Evolutionary conservation across 2,329 filamentous ascomycete genomes (phyloP).

Genomic region (Dothiorella sarmentorum): DNA sequence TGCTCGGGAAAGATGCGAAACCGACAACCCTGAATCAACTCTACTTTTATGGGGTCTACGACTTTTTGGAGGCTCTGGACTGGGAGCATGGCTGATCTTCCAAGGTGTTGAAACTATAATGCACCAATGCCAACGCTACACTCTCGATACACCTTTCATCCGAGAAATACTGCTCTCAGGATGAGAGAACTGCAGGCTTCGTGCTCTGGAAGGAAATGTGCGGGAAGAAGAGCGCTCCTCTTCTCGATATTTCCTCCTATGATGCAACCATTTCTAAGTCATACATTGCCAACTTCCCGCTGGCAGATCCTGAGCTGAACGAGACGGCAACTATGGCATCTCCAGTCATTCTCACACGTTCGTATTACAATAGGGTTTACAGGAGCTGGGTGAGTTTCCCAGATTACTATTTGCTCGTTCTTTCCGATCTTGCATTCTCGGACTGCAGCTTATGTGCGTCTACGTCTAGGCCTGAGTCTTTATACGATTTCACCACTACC

Average conservation of each 20-base stretch:
- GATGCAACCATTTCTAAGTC: neutral
- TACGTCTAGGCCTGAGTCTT: no score
- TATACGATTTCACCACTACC: no score
- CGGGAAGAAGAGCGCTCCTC: neutral
- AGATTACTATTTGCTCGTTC: no score
- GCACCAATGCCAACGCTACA: neutral
- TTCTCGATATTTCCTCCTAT: neutral
- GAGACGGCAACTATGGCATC: neutral
- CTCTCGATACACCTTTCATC: neutral
- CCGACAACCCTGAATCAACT: neutral
- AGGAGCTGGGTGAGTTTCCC: neutral
- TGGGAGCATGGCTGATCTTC: neutral
- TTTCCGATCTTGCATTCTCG: no score
- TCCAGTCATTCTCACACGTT: neutral
- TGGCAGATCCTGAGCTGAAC: slow-evolving; percentile 7
- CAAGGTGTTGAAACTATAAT: neutral
- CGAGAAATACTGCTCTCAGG: neutral
- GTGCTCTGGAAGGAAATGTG: neutral
- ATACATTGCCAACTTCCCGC: neutral
- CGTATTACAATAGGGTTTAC: neutral
- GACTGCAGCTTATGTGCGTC: no score
- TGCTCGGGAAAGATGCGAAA: neutral
- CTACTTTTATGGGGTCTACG: neutral
- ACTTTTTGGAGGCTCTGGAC: neutral
- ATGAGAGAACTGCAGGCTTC: neutral